phyloP scores from a whole-genome alignment of 2,329 filamentous ascomycete species.

The Aspergillus floridensis region DNA sequence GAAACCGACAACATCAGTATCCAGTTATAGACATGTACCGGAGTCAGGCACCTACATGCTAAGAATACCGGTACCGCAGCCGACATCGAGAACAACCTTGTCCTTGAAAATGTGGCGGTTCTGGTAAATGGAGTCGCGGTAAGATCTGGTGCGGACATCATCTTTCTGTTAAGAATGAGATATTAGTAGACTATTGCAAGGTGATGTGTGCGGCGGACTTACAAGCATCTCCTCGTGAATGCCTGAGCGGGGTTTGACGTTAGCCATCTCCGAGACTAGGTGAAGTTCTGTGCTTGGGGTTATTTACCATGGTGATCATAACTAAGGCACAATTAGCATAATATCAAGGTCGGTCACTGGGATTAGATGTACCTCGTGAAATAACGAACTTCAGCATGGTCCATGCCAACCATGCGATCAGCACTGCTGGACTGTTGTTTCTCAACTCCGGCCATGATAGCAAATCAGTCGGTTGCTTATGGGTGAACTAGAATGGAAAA shows the following conservation, averaged over 20 bases:
- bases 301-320: conserved; percentile 94
- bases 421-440: conserved; percentile 36
- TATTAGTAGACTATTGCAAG: conserved; percentile 3
- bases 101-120: conserved; percentile 93
- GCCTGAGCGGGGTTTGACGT: conserved; percentile 54
- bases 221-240: conserved; percentile 99
- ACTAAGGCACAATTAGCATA: conserved; percentile 49
- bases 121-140: conserved; percentile 96
- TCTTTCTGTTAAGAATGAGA: conserved; percentile 68
- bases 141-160: conserved; percentile 92
- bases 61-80: conserved; percentile 94
- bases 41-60: conserved; percentile 70
- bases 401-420: conserved; percentile 59
- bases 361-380: conserved; percentile 76
- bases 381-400: conserved; percentile 97
- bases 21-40: conserved; percentile 1
- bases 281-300: conserved; percentile 20
- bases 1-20: conserved; percentile 16
- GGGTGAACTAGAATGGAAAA: not conserved
- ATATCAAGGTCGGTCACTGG: conserved; percentile 1
- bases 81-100: conserved; percentile 93
- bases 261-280: conserved; percentile 18
- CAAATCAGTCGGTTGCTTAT: conserved; percentile 2
- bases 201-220: conserved; percentile 43
- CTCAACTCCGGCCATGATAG: conserved; percentile 33